Base-by-base conservation (phyloP, 2,329 filamentous ascomycete genomes). In the Fusarium phyllophilum region DNA sequence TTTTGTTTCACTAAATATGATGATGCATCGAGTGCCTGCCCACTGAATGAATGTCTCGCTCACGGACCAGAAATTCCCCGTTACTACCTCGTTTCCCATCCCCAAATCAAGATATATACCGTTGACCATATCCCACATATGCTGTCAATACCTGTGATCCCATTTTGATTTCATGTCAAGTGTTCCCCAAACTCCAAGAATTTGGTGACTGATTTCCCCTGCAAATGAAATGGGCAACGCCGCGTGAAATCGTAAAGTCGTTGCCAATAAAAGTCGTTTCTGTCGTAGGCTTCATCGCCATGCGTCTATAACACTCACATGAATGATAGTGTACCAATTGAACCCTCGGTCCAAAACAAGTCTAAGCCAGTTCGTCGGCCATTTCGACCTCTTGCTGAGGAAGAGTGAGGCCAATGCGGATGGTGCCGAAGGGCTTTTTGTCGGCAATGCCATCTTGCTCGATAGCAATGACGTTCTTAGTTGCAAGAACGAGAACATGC, bases 401-500 rank as follows among this genome's bases (percentile, higher is more conserved):
- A 42, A 78, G 48, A 39, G 79, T 74, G 22, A 86, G 69, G 6
- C 86, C 87, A 33, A 89, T 75, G 58, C 80, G 83, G 68, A 89
- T 88, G 1, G 74, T 74, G 2, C 87, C 87, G 75, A 88, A 89
- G 5, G 85, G 81, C 57, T 80, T 60, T 13, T 78, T 75, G 12
- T 81, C 64, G 11, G 77, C 73, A 31, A 80, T 78, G 34, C 81
- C 81, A 6, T 87, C 83, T 81, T 97, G 94, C 70, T 87, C 82
- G 10, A 95, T 89, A 24, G 83, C 79, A 49, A 96, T 83, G 62
- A 88, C 81, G 5, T 87, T 87, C 81, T 91, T 94, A 5, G 90
- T 94, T 11, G 89, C 91, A 48, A 96, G 86, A 17, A 88, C 86
- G 20, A 97, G 87, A 5, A 94, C 86, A 79, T 96, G 93, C 83